These are phyloP conservation scores for Phytophthora sp. DNA, from an alignment of 352 stramenopile genomes.

Conservation along the genomic window DNA sequence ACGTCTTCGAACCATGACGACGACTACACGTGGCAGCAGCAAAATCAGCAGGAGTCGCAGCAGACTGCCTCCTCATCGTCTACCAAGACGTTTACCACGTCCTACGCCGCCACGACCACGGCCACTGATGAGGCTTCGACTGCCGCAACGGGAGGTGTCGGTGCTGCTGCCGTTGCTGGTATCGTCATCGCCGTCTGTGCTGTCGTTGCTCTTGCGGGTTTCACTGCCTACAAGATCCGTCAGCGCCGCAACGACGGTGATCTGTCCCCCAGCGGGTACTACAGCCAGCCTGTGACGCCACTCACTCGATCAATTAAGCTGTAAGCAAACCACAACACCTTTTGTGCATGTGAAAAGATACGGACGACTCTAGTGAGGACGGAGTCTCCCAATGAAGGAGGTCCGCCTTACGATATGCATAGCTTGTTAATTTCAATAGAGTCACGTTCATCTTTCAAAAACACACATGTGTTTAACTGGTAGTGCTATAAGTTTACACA, in stretches of 20 bases:
- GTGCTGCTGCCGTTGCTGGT: not conserved
- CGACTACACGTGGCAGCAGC: slow-evolving; percentile 24
- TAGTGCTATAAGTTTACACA: too few relatives aligned
- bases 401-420: slow-evolving; percentile 22
- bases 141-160: not conserved
- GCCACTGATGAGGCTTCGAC: not conserved
- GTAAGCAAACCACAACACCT: slow-evolving; percentile 30
- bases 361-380: slow-evolving; percentile 20
- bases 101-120: slow-evolving; percentile 20
- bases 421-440: slow-evolving; percentile 37
- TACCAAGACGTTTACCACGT: slow-evolving; percentile 35
- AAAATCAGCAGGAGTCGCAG: slow-evolving; percentile 22
- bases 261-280: slow-evolving; percentile 36
- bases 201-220: slow-evolving; percentile 44
- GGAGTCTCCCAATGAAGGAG: slow-evolving; percentile 9
- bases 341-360: slow-evolving; percentile 39
- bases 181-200: slow-evolving; percentile 35
- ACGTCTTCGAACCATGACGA: slow-evolving; percentile 26
- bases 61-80: slow-evolving; percentile 31
- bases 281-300: slow-evolving; percentile 31
- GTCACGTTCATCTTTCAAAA: slow-evolving; percentile 22
- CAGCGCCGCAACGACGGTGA: slow-evolving; percentile 27
- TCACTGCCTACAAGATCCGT: slow-evolving; percentile 44
- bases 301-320: slow-evolving; percentile 24
- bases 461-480: too few relatives aligned